Base-by-base conservation (phyloP, 257 asterid species). In the Solanum stenotomum region DNA sequence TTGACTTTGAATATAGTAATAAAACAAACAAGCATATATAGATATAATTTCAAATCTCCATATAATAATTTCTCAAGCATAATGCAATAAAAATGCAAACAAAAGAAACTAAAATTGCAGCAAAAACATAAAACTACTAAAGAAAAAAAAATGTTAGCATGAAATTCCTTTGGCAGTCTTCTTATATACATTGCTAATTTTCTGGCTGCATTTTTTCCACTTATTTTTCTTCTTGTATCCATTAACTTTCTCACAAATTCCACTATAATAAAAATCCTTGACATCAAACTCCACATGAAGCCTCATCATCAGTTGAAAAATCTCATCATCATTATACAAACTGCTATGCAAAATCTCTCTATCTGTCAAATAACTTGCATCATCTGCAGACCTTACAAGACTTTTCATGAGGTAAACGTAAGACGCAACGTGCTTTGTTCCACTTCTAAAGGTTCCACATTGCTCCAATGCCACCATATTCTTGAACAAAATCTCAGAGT, bases 401-500 rank as follows among this genome's bases (percentile, higher is more conserved):
- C 89, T 74, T 72, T 89, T 90, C 93, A 93, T 89, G 34, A 94
- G 74, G 35, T 90, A 10, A 1, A 67, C 86, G 20, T 94, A 94
- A 0, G 95, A 94, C 11, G 91, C 67, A 0, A 94, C 83, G 37
- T 87, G 89, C 40, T 94, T 94, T 25, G 18, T 0, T 12, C 68
- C 68, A 4, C 93, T 87, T 44, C 90, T 86, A 29, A 78, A 52
- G 2, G 68, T 88, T 42, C 87, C 77, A 82, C 91, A 91, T 9
- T 70, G 68, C 83, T 94, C 96, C 89, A 94, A 84, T 8, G 96
- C 95, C 18, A 94, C 59, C 87, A 94, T 88, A 85, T 94, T 94
- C 46, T 93, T 89, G 12, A 93, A 88, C 83, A 94, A 67, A 71
- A 77, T 78, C 84, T 91, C 95, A 0, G 94, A 90, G 72, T 90